phyloP scores from a whole-genome alignment of 129 eudicot genomes.

The Dittrichia graveolens region DNA sequence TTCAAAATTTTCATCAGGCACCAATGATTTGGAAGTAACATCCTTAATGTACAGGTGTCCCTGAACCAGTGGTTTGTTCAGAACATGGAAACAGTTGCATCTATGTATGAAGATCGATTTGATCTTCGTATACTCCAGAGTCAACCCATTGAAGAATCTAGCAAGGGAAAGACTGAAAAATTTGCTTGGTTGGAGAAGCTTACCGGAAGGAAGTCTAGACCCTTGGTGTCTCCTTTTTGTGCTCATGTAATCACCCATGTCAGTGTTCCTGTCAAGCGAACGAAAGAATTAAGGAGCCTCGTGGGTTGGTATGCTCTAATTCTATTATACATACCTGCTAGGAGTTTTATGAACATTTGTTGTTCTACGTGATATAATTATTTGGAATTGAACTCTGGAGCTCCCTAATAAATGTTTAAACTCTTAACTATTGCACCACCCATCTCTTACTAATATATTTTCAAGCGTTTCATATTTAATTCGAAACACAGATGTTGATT shows the following conservation, averaged over 20 bases:
- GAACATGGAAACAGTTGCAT: conserved; percentile 80
- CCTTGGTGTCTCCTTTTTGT: conserved; percentile 41
- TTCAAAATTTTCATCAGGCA: conserved; percentile 10
- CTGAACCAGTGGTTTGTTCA: conserved; percentile 87
- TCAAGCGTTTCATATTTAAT: neutral
- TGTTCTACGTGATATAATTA: neutral
- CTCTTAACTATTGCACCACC: neutral
- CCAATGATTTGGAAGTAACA: conserved; percentile 1
- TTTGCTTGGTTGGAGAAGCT: conserved; percentile 78
- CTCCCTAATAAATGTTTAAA: neutral
- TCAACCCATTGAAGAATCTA: conserved; percentile 43
- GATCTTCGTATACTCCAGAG: conserved; percentile 71
- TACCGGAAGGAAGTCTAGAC: conserved; percentile 43
- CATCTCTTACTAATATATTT: neutral
- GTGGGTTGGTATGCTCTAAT: conserved; percentile 37
- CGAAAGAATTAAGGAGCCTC: conserved; percentile 75
- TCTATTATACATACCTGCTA: neutral
- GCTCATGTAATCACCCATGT: conserved; percentile 52
- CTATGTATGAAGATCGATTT: conserved; percentile 92
- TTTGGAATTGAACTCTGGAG: neutral
- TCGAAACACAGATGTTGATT: neutral
- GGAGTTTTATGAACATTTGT: conserved; percentile 8
- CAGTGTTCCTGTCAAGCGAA: conserved; percentile 74
- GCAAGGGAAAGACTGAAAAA: conserved; percentile 38
- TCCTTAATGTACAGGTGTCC: conserved; percentile 55